Evolutionary conservation across 139 green algal species (phyloP).

Genomic region (Mesostigma viride): DNA sequence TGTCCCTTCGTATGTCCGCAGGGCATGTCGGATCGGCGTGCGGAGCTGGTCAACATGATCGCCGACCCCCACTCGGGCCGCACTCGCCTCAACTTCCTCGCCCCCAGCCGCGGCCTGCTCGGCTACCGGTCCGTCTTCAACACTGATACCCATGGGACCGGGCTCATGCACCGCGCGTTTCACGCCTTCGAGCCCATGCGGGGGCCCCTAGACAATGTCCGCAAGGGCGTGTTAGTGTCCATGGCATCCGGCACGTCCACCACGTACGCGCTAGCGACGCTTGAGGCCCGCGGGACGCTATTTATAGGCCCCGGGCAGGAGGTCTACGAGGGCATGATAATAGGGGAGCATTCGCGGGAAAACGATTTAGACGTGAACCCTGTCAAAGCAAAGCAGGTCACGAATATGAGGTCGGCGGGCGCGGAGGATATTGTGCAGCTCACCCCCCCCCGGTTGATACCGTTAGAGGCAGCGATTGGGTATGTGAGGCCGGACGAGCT

Average conservation of each 20-base stretch:
- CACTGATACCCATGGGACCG: conserved; percentile 58
- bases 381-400: conserved; percentile 69
- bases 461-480: conserved; percentile 72
- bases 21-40: too few relatives aligned
- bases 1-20: too few relatives aligned
- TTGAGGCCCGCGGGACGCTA: conserved; percentile 62
- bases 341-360: conserved; percentile 62
- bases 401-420: conserved; percentile 58
- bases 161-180: conserved; percentile 67
- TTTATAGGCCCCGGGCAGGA: conserved; percentile 48
- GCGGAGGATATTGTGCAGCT: conserved; percentile 64
- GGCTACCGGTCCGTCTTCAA: conserved; percentile 60
- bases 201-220: conserved; percentile 44
- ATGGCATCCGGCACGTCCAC: conserved; percentile 48
- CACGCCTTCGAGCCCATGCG: conserved; percentile 38
- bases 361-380: conserved; percentile 68
- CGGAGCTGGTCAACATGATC: too few relatives aligned
- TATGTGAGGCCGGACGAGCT: conserved; percentile 68
- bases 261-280: conserved; percentile 50
- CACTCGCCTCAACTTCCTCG: conserved; percentile 52
- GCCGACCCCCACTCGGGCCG: too few relatives aligned
- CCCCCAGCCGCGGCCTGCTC: conserved; percentile 58
- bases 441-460: conserved; percentile 47
- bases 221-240: conserved; percentile 56
- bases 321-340: conserved; percentile 65